A percentile compares a stretch with the other conserved stretches of the same genome.
These are phyloP conservation scores for Stephania cephalantha DNA, from an alignment of 164 flowering plant species.

Conservation along the genomic window DNA sequence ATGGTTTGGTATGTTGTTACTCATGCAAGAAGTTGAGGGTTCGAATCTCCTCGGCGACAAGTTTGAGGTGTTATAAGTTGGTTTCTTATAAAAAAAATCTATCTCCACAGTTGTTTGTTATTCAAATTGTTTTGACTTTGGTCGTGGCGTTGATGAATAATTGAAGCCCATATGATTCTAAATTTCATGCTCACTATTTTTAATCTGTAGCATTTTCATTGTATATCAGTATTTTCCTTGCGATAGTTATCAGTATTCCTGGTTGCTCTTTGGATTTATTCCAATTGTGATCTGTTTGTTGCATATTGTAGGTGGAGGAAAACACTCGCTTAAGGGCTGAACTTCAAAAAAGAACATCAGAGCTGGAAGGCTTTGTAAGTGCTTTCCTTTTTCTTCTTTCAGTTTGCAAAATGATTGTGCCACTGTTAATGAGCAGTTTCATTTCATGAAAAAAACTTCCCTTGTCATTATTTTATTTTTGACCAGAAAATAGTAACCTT, in stretches of 20 bases:
- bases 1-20: too few species aligned
- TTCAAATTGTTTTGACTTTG: not conserved
- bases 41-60: too few species aligned
- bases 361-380: conserved; percentile 65
- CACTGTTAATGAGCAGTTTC: not conserved
- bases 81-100: not conserved
- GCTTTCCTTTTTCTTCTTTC: not conserved
- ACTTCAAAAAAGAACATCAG: conserved; percentile 38
- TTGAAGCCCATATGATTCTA: not conserved
- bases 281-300: not conserved
- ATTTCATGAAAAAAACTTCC: not conserved
- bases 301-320: conserved; percentile 53
- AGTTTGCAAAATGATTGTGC: not conserved
- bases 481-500: not conserved
- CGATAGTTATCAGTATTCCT: not conserved
- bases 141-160: not conserved
- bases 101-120: not conserved
- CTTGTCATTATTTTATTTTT: not conserved
- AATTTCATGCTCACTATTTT: not conserved
- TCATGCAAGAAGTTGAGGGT: too few species aligned
- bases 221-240: not conserved
- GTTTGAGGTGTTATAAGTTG: too few species aligned
- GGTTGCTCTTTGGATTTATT: not conserved
- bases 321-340: conserved; percentile 53
- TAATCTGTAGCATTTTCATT: not conserved